phyloP scores from a whole-genome alignment of 495 filamentous ascomycete species.

The Xylaria cubensis region DNA sequence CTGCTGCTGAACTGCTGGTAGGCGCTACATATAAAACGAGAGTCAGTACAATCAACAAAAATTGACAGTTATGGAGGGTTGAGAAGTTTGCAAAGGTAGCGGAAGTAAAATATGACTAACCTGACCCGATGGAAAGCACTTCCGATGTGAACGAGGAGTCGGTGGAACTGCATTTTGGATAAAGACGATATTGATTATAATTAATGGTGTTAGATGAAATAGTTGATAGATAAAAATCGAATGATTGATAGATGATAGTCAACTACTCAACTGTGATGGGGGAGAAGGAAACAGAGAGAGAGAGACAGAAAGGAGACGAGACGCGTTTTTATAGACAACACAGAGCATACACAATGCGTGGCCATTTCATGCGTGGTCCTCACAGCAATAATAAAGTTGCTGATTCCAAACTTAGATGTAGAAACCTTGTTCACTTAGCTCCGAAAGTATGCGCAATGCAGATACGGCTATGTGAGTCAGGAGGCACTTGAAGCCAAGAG shows the following conservation, averaged over 20 bases:
- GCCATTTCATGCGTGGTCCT: background rate
- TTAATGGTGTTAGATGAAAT: background rate
- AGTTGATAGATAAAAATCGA: background rate
- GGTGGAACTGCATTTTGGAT: background rate
- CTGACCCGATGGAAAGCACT: background rate
- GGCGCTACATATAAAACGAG: background rate
- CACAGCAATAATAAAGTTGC: background rate
- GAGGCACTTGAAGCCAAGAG: background rate
- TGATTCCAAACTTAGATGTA: background rate
- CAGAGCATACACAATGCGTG: background rate
- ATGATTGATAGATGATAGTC: background rate
- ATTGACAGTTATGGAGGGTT: too few species aligned
- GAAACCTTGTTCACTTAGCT: background rate
- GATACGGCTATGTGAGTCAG: background rate
- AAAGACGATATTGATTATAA: background rate
- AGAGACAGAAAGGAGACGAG: background rate
- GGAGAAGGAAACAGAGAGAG: background rate
- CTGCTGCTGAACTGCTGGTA: background rate
- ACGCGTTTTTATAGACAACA: background rate
- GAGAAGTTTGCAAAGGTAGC: too few species aligned
- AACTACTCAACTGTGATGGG: background rate
- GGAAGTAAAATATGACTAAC: too few species aligned
- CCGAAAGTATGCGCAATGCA: background rate
- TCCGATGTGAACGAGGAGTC: background rate
- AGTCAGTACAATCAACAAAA: too few species aligned